Base-by-base conservation (phyloP, 352 stramenopile species). In the Pythium sukuiense region DNA sequence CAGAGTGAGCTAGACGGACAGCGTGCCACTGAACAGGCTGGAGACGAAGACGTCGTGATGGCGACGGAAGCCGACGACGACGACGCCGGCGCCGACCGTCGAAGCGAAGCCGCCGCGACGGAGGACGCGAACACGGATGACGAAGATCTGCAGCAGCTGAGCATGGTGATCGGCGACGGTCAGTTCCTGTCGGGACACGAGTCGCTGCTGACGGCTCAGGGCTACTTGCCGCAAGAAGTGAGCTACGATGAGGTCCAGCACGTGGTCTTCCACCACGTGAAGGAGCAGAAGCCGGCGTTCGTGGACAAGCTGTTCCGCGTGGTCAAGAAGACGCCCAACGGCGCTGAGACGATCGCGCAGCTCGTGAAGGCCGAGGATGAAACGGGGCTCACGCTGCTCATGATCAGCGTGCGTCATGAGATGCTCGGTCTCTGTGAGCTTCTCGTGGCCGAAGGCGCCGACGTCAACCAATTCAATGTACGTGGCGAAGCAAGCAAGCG, bases 381-480 rank as follows among this genome's bases (percentile, higher is more conserved):
- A 14, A 81, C 82, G n/a, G 87, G 87, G 0, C 76, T 96, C 39
- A 94, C 87, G 41, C 67, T 94, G 56, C 67, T 96, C 48, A 96
- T 96, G 87, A 83, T 90, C 63, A 77, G 74, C 33, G 85, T 94
- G 32, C 84, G 85, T 46, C 76, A 80, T 49, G 86, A 90, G 26
- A 68, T 89, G 48, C 63, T 83, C 4, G 53, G 69, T 6, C 71
- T 92, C 18, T 92, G 83, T 57, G 63, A 67, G 26, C 77, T 92
- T 59, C 61, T 96, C 46, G 54, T 94, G 32, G 69, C 89, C 14
- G 77, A 86, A 54, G 82, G 85, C 32, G 85, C 87, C 24, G 85
- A 96, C 59, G 81, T 94, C 59, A 96, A 96, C 71, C 80, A 92
- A 24, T 81, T 74, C 60, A 93, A 84, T 54, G 84, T 93, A 80